Evolutionary conservation across 2,329 filamentous ascomycete species (phyloP), one percentile per base, ranked within the genome.

Genomic region (Penicillium sp.): DNA sequence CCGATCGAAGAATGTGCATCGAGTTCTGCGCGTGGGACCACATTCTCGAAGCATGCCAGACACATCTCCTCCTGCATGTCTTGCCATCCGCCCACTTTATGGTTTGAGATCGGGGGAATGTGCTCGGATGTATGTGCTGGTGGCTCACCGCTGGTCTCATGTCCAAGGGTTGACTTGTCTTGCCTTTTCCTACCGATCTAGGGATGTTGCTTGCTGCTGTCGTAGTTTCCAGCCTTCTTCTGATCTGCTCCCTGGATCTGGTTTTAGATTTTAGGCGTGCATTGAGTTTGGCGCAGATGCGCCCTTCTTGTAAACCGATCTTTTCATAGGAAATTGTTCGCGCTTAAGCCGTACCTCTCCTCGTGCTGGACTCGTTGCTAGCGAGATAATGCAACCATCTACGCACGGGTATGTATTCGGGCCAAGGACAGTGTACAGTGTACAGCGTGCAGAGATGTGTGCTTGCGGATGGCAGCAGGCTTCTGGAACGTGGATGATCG

Each of bases 31-130:
- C 37, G 49, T 42, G 46, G 40, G 45, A 23, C 32, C 46, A 49
- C 54, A 52, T 57, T 58, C 51, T 57, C 52, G 46, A 55, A 54
- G 39, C 50, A 50, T 52, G 38, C 47, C 51, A 46, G 28, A 26
- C 11, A 43, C 22, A n/a, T 41, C 6, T 18, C 7, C 29, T 13
- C 29, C 34, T 46, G 44, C 43, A 23, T 46, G 39, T 42, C 44
- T 42, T 31, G 44, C 29, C 22, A 27, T 26, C 24, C 28, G 24
- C 6, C n/a, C 22, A 24, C 16, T 20, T 8, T 24, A 27, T 13
- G 26, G 11, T 16, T 26, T n/a, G 26, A 31, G 37, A 26, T 22
- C 13, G 36, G 36, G 22, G 23, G 14, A 9, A 28, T 32, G 41
- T 9, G 42, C 11, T 44, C 35, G 42, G 34, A 18, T n/a, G 24